A percentile compares a stretch with the other conserved stretches of the same genome.
Evolutionary conservation across 1,284 basidiomycete genomes (phyloP).

Genomic region (Gymnopus androsaceus): DNA sequence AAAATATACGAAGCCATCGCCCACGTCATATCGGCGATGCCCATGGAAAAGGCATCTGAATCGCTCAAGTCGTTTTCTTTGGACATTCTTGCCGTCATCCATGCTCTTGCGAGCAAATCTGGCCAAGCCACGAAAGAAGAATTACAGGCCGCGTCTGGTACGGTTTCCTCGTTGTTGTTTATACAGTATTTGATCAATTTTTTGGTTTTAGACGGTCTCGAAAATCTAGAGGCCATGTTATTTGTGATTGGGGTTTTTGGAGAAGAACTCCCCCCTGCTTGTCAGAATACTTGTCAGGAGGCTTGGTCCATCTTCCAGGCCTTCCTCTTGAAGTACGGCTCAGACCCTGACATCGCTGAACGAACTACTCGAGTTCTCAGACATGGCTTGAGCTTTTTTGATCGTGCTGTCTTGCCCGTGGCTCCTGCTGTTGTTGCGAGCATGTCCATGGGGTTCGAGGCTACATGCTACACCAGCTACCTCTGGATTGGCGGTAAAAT

Average conservation of each 20-base stretch:
- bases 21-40: conserved; percentile 92
- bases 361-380: conserved; percentile 87
- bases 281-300: conserved; percentile 77
- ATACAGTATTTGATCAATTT: conserved; percentile 14
- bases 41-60: conserved; percentile 80
- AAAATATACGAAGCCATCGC: conserved; percentile 96
- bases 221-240: conserved; percentile 89
- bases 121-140: conserved; percentile 62
- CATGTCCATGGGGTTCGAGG: conserved; percentile 79
- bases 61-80: conserved; percentile 84
- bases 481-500: conserved; percentile 94
- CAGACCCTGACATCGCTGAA: conserved; percentile 81
- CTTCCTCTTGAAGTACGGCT: conserved; percentile 82
- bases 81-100: conserved; percentile 73
- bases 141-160: conserved; percentile 63
- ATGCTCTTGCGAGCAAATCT: conserved; percentile 55
- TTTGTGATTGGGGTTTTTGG: conserved; percentile 79
- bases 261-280: conserved; percentile 78
- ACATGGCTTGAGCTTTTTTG: conserved; percentile 83
- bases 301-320: conserved; percentile 85
- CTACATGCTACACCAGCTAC: conserved; percentile 85
- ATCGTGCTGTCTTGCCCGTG: conserved; percentile 64
- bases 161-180: conserved; percentile 30
- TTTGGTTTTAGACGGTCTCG: conserved; percentile 64
- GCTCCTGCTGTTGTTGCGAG: conserved; percentile 73